Percentiles rank a stretch among this genome's conserved stretches.
Conservation (phyloP, 2,329 filamentous ascomycete species). For the Arthrobotrys pseudoclavata region DNA sequence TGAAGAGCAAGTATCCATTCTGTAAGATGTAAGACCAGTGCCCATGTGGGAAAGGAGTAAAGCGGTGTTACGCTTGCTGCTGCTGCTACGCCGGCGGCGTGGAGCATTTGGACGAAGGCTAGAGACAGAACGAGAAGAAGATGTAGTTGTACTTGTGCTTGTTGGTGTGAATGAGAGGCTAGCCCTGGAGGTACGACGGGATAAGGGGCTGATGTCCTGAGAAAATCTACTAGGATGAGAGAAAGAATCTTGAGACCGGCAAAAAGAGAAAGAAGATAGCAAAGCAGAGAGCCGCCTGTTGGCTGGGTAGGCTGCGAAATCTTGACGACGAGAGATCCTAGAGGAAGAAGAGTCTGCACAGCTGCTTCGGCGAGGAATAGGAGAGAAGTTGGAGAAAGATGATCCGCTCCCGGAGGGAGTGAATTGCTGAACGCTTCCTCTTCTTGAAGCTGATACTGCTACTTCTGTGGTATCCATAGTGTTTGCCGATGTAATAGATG, state of each 20-base stretch:
- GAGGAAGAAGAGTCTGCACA: not conserved
- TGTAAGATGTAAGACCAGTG: conserved; percentile 27
- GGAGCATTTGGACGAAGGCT: conserved; percentile 27
- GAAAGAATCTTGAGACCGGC: conserved; percentile 31
- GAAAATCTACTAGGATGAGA: conserved; percentile 17
- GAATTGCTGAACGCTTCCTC: conserved; percentile 13
- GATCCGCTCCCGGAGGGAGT: not conserved
- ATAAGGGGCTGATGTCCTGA: conserved; percentile 35
- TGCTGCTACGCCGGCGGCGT: conserved; percentile 9
- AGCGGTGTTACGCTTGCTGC: conserved; percentile 7
- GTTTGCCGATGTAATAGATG: conserved; percentile 34
- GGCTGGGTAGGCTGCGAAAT: conserved; percentile 19
- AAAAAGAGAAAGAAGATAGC: conserved; percentile 35
- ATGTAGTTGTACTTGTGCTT: conserved; percentile 20
- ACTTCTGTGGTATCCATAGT: conserved; percentile 33
- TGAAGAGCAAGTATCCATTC: conserved; percentile 45
- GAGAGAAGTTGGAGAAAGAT: conserved; percentile 10
- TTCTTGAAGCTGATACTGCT: conserved; percentile 31
- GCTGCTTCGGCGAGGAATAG: conserved; percentile 26
- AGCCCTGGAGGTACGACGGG: conserved; percentile 27
- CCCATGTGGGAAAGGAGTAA: conserved; percentile 50
- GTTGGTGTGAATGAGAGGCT: conserved; percentile 37
- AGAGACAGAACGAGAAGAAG: conserved; percentile 27
- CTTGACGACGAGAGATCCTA: conserved; percentile 28
- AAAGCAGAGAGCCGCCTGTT: conserved; percentile 25